Conservation (phyloP, 768 basidiomycete genomes). For the Rhizopogon rudus region DNA sequence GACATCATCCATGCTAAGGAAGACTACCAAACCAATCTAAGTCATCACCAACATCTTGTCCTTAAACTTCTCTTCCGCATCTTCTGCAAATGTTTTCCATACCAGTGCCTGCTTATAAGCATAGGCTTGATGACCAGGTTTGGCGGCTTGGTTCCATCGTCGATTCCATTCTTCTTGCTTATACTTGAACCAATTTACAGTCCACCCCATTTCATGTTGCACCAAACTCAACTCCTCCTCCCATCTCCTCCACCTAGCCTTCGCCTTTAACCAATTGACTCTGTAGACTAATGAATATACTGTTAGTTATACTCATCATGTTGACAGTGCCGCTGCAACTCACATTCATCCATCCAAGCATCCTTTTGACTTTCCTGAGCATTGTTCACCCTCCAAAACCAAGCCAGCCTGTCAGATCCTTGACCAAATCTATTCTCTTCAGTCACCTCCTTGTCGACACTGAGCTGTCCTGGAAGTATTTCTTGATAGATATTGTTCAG, state of each 20-base stretch:
- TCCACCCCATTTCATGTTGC: conserved; percentile 16
- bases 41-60: background rate
- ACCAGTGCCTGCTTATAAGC: background rate
- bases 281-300: background rate
- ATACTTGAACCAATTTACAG: conserved; percentile 6
- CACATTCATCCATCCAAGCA: conserved; percentile 5
- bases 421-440: conserved; percentile 9
- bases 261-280: conserved; percentile 9
- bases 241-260: conserved; percentile 13
- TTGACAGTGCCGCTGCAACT: background rate
- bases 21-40: too few species aligned
- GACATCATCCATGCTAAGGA: too few species aligned
- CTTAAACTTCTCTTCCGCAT: background rate
- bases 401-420: conserved; percentile 2
- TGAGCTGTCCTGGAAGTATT: conserved; percentile 1
- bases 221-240: conserved; percentile 11
- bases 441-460: conserved; percentile 3
- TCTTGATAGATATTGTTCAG: background rate
- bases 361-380: background rate
- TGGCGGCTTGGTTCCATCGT: background rate
- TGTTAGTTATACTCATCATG: background rate
- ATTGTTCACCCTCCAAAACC: background rate
- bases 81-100: background rate
- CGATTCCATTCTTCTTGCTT: background rate
- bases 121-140: background rate